Percentiles rank a stretch among this genome's conserved stretches.
These are phyloP conservation scores for Pythium sp. DNA, from an alignment of 352 stramenopile genomes.

Conservation along the genomic window DNA sequence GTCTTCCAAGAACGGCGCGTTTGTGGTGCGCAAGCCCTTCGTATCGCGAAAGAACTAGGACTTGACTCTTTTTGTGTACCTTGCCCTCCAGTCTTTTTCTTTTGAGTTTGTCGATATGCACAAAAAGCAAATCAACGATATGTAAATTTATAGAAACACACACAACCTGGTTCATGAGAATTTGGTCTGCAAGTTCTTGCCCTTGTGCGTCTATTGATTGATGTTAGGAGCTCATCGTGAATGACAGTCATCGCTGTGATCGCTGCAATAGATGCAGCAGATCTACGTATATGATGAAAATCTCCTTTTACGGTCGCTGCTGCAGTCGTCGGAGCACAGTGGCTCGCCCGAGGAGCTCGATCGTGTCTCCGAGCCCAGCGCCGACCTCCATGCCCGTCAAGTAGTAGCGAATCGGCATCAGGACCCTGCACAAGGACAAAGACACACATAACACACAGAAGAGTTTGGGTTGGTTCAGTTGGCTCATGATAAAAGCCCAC, in stretches of 20 bases:
- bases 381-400: constrained; percentile 85
- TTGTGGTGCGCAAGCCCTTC: constrained; percentile 54
- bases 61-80: neutral
- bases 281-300: neutral
- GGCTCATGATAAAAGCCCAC: neutral
- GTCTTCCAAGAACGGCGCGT: constrained; percentile 41
- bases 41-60: constrained; percentile 32
- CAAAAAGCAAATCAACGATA: constrained; percentile 2
- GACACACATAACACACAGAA: neutral
- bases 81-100: neutral
- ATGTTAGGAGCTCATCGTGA: no score
- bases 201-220: neutral
- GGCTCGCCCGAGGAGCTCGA: constrained; percentile 68
- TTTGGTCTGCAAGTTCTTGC: neutral
- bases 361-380: constrained; percentile 77
- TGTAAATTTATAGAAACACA: constrained; percentile 18
- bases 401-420: constrained; percentile 89
- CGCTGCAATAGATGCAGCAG: no score
- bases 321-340: constrained; percentile 51
- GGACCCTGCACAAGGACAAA: constrained; percentile 38
- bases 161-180: neutral
- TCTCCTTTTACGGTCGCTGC: constrained; percentile 6
- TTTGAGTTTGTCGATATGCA: neutral
- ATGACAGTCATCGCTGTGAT: no score
- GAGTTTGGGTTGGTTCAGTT: neutral